phyloP scores from a whole-genome alignment of 2,329 filamentous ascomycete genomes.

The Tolypocladium tropicale region DNA sequence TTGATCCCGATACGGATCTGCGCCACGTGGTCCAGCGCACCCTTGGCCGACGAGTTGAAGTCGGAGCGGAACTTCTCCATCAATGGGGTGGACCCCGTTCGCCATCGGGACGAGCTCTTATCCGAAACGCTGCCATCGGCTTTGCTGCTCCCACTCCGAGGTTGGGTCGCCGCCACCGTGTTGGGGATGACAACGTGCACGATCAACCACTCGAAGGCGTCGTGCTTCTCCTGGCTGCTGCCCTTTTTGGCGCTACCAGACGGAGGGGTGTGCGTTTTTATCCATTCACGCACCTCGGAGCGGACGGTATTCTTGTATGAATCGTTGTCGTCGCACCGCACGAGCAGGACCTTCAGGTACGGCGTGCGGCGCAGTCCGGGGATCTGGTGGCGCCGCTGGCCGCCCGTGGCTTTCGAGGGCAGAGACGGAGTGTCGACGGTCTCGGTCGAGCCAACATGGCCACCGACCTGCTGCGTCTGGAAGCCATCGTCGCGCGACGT shows the following conservation, averaged over 20 bases:
- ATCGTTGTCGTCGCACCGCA: constrained; percentile 93
- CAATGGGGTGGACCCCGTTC: constrained; percentile 69
- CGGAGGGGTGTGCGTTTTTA: constrained; percentile 62
- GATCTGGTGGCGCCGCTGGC: constrained; percentile 74
- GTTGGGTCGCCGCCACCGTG: constrained; percentile 69
- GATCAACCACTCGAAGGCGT: constrained; percentile 93
- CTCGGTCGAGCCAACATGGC: constrained; percentile 27
- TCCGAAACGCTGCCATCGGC: constrained; percentile 50
- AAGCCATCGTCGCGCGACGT: constrained; percentile 45
- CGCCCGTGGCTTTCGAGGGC: constrained; percentile 20
- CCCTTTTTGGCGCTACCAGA: constrained; percentile 41
- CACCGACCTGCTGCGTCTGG: constrained; percentile 43
- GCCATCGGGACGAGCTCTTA: constrained; percentile 65
- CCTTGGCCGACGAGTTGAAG: constrained; percentile 69
- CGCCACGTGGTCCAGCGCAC: constrained; percentile 63
- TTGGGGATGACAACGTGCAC: constrained; percentile 87
- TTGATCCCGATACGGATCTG: constrained; percentile 74
- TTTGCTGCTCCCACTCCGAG: constrained; percentile 46
- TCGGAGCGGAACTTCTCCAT: constrained; percentile 84
- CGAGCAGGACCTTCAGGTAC: constrained; percentile 81
- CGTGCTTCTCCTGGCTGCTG: constrained; percentile 79
- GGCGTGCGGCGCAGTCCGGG: constrained; percentile 86
- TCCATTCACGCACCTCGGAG: constrained; percentile 79
- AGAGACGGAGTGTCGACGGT: constrained; percentile 23
- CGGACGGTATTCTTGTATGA: constrained; percentile 75